Evolutionary conservation across 2,329 filamentous ascomycete species (phyloP), one percentile per base, ranked within the genome.

Genomic region (Diaporthe sp.): DNA sequence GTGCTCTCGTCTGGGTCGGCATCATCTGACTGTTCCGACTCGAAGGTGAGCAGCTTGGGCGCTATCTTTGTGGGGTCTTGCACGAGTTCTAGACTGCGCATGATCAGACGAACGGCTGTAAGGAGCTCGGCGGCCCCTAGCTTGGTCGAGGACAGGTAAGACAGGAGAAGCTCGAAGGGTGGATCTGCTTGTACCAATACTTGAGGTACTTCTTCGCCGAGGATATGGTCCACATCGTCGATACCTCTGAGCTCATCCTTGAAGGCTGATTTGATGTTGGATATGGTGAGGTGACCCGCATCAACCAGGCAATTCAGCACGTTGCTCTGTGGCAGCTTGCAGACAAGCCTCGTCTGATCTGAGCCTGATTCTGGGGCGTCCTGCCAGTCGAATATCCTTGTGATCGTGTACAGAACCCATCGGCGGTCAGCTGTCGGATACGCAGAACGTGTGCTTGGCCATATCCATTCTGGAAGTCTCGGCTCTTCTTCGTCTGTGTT

Each of bases 81-180:
- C 31, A 91, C 85, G 47, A 92, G 82, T 76, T 93, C 92, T 55
- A 96, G 88, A 79, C 92, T 95, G 63, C 90, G 88, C 86, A 95
- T 93, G 22, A 95, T 86, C 2, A 90, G 84, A 72, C 91, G 89
- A 71, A 95, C 89, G 5, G 92, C 90, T 74, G 92, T 86, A 2
- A 95, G 87, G 8, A 95, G 86, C 81, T 95, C 94, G 4, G 88
- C 85, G 55, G 93, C 87, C 4, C 91, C 90, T 25, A 95, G 87
- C 79, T 91, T 90, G 10, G 93, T 93, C 8, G 89, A 88, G 53
- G 90, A 90, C 9, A 96, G 85, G 75, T 94, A 91, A 73, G 89
- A 89, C 58, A 92, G 87, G 53, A 95, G 86, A 3, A 95, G 85
- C 70, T 92, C 90, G 82, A 95, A 89, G 47, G 92, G 91, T 3